Percentiles rank a stretch among this genome's conserved stretches.
Conservation (phyloP, 495 filamentous ascomycete species). For the Penicillium salamii region DNA sequence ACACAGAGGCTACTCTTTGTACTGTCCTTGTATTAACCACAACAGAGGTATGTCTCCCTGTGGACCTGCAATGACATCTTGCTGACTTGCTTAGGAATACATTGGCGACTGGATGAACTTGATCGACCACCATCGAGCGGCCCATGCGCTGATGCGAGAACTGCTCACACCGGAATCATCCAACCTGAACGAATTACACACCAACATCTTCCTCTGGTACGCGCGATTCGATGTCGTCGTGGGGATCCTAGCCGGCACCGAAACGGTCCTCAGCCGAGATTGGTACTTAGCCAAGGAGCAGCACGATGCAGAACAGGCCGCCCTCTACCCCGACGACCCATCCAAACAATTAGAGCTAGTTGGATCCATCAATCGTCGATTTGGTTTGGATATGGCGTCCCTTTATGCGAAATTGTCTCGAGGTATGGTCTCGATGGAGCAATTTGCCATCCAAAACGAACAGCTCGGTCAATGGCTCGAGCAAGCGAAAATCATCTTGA, state of each 20-base stretch:
- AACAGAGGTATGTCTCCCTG: conserved; percentile 68
- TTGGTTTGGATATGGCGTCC: conserved; percentile 76
- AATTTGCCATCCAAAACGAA: conserved; percentile 63
- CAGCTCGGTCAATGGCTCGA: conserved; percentile 52
- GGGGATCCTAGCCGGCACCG: conserved; percentile 75
- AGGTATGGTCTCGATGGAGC: conserved; percentile 59
- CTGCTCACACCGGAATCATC: conserved; percentile 76
- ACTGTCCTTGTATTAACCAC: conserved; percentile 91
- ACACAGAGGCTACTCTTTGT: conserved; percentile 71
- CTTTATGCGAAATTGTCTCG: conserved; percentile 67
- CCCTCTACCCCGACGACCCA: conserved; percentile 59
- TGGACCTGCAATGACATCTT: not conserved
- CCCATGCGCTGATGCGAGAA: conserved; percentile 73
- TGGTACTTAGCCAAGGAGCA: conserved; percentile 73
- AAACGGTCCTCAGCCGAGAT: conserved; percentile 68
- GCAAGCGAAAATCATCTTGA: conserved; percentile 55
- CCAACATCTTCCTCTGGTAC: conserved; percentile 82
- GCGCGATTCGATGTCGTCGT: conserved; percentile 83
- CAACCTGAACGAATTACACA: conserved; percentile 63
- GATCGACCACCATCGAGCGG: conserved; percentile 88
- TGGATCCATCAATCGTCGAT: conserved; percentile 64
- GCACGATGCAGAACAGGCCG: conserved; percentile 57
- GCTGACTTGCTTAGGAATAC: conserved; percentile 62
- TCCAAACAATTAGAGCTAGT: conserved; percentile 62
- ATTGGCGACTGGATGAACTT: conserved; percentile 93